These are phyloP conservation scores for Incumbomyces delicatus DNA, from an alignment of 2,329 filamentous ascomycete species.

Conservation along the genomic window DNA sequence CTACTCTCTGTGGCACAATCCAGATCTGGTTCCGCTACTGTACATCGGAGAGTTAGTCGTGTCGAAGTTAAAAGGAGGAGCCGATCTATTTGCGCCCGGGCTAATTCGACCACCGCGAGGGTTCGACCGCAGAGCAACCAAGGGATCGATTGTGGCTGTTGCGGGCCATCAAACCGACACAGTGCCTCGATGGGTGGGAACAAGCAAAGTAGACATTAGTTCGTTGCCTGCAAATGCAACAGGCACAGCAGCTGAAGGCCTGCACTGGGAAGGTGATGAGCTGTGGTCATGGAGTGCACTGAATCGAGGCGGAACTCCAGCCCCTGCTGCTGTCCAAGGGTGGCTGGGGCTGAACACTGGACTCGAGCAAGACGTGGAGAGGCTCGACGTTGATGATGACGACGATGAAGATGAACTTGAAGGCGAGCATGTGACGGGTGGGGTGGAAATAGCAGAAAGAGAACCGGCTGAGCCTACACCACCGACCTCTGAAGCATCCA, in stretches of 20 bases:
- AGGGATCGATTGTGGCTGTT: slow-evolving; percentile 53
- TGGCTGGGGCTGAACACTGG: slow-evolving; percentile 34
- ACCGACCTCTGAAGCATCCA: slow-evolving; percentile 3
- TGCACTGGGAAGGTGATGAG: slow-evolving; percentile 62
- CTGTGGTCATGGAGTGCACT: slow-evolving; percentile 54
- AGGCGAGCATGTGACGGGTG: slow-evolving; percentile 33
- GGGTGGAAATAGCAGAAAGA: slow-evolving; percentile 29
- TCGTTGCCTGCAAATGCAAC: slow-evolving; percentile 42
- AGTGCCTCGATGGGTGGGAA: slow-evolving; percentile 54
- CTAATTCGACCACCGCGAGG: slow-evolving; percentile 47
- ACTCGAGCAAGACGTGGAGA: slow-evolving; percentile 25
- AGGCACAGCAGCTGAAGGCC: slow-evolving; percentile 54
- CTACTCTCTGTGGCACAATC: slow-evolving; percentile 58
- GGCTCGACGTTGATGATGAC: slow-evolving; percentile 33
- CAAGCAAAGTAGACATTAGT: slow-evolving; percentile 55
- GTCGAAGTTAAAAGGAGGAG: slow-evolving; percentile 55
- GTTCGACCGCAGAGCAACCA: slow-evolving; percentile 49
- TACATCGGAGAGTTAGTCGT: slow-evolving; percentile 51
- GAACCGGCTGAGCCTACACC: slow-evolving; percentile 11
- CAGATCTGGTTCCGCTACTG: slow-evolving; percentile 52
- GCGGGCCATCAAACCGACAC: slow-evolving; percentile 49
- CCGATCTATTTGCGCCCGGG: slow-evolving; percentile 61
- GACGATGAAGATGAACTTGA: slow-evolving; percentile 30
- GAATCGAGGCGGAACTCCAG: slow-evolving; percentile 42
- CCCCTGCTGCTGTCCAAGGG: slow-evolving; percentile 45